A percentile compares a stretch with the other conserved stretches of the same genome.
phyloP scores from a whole-genome alignment of 441 rosid genomes.

The Adansonia gregorii region DNA sequence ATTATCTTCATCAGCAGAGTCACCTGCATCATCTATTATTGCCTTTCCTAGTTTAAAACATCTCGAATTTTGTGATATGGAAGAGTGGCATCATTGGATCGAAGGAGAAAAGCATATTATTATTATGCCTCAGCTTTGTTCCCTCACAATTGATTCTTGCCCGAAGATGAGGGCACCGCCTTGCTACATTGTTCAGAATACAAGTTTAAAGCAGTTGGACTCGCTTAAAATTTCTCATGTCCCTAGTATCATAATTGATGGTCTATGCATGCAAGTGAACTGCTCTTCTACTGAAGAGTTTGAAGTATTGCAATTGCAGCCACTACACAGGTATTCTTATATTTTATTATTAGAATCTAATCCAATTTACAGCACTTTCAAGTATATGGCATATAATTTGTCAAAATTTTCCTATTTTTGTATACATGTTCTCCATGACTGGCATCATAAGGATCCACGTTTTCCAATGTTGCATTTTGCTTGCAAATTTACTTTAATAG shows the following conservation, averaged over 20 bases:
- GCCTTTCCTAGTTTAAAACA: background rate
- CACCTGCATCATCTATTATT: background rate
- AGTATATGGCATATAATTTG: background rate
- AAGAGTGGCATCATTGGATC: background rate
- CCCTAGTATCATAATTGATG: background rate
- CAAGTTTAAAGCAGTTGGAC: background rate
- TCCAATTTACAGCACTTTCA: background rate
- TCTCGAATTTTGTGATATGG: background rate
- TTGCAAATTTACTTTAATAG: background rate
- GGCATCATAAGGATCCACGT: background rate
- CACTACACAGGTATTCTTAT: background rate
- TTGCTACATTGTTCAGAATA: background rate
- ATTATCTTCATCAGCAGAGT: background rate
- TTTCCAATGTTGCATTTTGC: background rate
- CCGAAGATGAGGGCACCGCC: background rate
- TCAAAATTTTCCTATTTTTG: background rate
- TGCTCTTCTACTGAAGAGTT: background rate
- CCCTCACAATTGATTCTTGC: background rate
- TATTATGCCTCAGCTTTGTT: conserved; percentile 21
- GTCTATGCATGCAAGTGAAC: background rate
- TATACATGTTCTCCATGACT: background rate
- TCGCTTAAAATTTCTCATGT: conserved; percentile 18
- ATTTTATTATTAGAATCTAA: background rate
- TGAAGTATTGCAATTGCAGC: conserved; percentile 3
- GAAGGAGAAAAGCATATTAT: background rate